Evolutionary conservation across 768 basidiomycete genomes (phyloP), one percentile per base, ranked within the genome.

Genomic region (Russula vinacea): DNA sequence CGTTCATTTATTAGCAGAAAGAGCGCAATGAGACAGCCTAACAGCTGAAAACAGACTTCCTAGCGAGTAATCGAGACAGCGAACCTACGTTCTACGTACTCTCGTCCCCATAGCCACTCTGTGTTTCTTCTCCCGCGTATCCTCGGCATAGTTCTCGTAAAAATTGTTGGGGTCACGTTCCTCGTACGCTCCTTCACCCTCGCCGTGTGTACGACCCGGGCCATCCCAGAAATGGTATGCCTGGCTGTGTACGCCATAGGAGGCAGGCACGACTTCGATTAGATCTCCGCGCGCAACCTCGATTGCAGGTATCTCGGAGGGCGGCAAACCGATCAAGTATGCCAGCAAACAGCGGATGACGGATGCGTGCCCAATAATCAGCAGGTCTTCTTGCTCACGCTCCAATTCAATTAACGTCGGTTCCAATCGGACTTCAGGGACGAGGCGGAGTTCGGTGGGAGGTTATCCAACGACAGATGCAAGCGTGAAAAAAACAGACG

Each of bases 311-410:
- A 99, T 97, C 73, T 99, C 97, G 32, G 89, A 89, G 0, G 96
- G 93, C 6, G 94, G 93, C 3, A 98, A 80, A 7, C 97, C 97
- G 68, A 94, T 93, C 70, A 94, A 86, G 74, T 94, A 94, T 2
- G 94, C 89, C 51, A 98, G 83, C 62, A 99, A 80, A 77, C 97
- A 99, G 19, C 97, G 87, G 70, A 98, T 97, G 73, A 98, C 97
- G 45, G 94, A 96, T 17, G 95, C 93, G 73, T 98, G 95, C 1
- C 94, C 95, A 69, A 98, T 92, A 75, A 99, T 98, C 44, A 99
- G 80, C 5, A 99, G 78, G 76, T 98, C 97, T 70, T 97, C 93
- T 71, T 90, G 86, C 74, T 94, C 90, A 58, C 95, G 84, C 76
- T 98, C 97, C 19, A 98, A 80, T 74, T 99, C 97, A 72, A 98